Percentiles rank a stretch among this genome's conserved stretches.
phyloP scores from a whole-genome alignment of 805 yeast genomes.

The Yarrowia bubula region DNA sequence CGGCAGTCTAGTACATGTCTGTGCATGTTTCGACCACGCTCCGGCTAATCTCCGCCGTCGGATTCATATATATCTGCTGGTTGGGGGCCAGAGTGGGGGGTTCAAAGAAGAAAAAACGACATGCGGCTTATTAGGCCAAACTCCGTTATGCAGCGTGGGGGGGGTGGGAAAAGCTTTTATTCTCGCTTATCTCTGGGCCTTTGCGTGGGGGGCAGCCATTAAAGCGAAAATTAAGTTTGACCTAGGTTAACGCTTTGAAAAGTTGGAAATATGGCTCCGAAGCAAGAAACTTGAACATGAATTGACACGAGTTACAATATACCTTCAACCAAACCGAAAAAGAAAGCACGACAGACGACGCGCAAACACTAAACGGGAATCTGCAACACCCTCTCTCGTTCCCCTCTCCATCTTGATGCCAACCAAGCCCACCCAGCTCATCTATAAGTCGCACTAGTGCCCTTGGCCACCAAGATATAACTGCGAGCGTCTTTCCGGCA shows the following conservation, averaged over 20 bases:
- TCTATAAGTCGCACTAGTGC: neutral
- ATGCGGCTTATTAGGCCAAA: neutral
- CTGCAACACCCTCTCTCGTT: neutral
- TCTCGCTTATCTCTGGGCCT: constrained; percentile 1
- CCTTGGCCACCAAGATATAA: neutral
- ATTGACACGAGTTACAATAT: neutral
- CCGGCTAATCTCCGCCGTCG: no score
- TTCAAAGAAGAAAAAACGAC: neutral
- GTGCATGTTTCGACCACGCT: neutral
- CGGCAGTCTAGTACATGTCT: neutral
- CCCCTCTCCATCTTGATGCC: neutral
- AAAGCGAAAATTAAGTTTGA: neutral
- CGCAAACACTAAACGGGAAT: neutral
- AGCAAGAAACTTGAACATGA: neutral
- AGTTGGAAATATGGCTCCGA: neutral
- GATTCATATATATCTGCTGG: neutral
- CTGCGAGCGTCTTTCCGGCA: neutral
- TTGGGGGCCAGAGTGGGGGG: neutral
- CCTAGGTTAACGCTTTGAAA: neutral
- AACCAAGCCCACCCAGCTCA: neutral
- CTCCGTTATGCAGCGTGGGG: constrained; percentile 8
- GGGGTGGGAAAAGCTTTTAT: neutral
- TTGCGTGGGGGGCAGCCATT: neutral
- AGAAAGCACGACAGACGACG: neutral
- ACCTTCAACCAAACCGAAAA: no score